phyloP scores from a whole-genome alignment of 2,329 filamentous ascomycete genomes.

The Cytospora schulzeri region DNA sequence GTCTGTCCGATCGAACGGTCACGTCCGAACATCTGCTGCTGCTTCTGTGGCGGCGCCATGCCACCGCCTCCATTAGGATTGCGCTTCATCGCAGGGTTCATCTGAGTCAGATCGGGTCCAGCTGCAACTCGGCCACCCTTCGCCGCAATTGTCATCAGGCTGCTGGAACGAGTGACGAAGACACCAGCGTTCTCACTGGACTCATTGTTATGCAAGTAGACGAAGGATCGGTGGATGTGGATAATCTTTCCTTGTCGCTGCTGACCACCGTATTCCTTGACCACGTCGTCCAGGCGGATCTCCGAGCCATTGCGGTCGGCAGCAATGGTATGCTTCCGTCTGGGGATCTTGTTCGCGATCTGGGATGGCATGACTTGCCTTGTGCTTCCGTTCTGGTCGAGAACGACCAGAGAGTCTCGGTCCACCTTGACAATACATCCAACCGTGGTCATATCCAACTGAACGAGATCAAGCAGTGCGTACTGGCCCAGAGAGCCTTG shows the following conservation, averaged over 20 bases:
- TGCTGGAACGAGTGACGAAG: slow-evolving; percentile 82
- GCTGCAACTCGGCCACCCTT: slow-evolving; percentile 81
- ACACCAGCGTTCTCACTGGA: slow-evolving; percentile 86
- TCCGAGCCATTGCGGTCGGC: slow-evolving; percentile 93
- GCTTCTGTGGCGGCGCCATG: slow-evolving; percentile 66
- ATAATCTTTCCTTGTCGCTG: slow-evolving; percentile 85
- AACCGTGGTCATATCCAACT: slow-evolving; percentile 89
- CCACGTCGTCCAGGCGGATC: slow-evolving; percentile 86
- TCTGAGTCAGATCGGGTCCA: slow-evolving; percentile 79
- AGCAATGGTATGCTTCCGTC: slow-evolving; percentile 81
- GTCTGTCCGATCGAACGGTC: slow-evolving; percentile 90
- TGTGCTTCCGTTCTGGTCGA: slow-evolving; percentile 86
- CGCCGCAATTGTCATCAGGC: slow-evolving; percentile 88
- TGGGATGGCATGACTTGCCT: slow-evolving; percentile 86
- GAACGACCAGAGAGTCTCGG: slow-evolving; percentile 82
- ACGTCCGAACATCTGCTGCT: slow-evolving; percentile 65
- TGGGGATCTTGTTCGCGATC: slow-evolving; percentile 84
- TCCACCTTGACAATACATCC: slow-evolving; percentile 95
- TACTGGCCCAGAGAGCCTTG: slow-evolving; percentile 85
- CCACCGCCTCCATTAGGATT: slow-evolving; percentile 58
- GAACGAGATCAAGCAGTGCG: slow-evolving; percentile 89
- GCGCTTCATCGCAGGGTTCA: slow-evolving; percentile 88
- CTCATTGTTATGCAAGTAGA: slow-evolving; percentile 85
- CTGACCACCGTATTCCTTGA: slow-evolving; percentile 87
- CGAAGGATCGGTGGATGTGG: slow-evolving; percentile 89